Base-by-base conservation (phyloP, 73 alveolate genomes). In the Uronychia binucleata region DNA sequence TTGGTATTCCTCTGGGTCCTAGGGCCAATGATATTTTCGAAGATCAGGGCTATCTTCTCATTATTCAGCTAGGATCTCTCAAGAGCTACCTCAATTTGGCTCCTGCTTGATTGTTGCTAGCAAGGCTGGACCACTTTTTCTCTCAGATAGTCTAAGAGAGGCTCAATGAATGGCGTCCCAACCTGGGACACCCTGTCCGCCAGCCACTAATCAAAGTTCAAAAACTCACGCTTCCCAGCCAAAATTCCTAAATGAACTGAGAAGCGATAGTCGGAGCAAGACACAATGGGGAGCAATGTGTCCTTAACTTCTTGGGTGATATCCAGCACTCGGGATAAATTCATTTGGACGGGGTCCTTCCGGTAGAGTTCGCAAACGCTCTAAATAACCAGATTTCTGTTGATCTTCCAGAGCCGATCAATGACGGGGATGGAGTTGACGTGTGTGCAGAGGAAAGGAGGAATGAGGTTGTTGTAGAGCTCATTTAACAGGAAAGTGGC, bases 191-290 rank as follows among this genome's bases (percentile, higher is more conserved):
- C 94, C 75, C 99, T 77, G 46, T 90, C 98, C 77, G 86, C 79
- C 28, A 98, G 90, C 99, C 99, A 98, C 60, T 90, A 90, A 35
- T 98, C 99, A 67, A 97, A 96, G 84, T 98, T 99, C 74, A 98
- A 86, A 92, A 96, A 98, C 77, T 98, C 99, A 92, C 99, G 89
- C 88, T 98, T 98, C 0, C 97, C 98, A 19, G 99, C 99, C 33
- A 98, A 89, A 31, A 98, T 94, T 0, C 99, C 99, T 26, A 96
- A 89, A 59, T 97, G 96, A 0, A 97, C 99, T 0, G 99, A 96
- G 83, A 98, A 98, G 79, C 93, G 77, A 86, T 96, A 97, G 84
- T 98, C 99, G 32, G 91, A 89, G 74, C 99, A 93, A 80, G 90
- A 91, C 0, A 97, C 98, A 57, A 98, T 86, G 28, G 98, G 89